Percentiles rank a stretch among this genome's conserved stretches.
phyloP scores from a whole-genome alignment of 1,284 basidiomycete species.

The Sphagnurus paluster region DNA sequence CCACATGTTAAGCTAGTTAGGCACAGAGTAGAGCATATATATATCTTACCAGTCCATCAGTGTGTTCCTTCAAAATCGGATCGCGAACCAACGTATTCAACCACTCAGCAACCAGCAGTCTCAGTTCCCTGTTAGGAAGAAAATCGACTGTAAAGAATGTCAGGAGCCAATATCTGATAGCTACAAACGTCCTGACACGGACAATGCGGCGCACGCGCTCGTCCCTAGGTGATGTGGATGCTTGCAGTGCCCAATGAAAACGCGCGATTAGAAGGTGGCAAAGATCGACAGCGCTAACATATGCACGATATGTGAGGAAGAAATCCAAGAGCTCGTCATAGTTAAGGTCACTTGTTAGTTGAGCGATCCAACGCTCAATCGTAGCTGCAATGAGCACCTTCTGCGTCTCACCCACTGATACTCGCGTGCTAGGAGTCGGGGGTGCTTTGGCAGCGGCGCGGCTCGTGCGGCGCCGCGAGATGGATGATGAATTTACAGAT shows the following conservation, averaged over 20 bases:
- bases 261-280: slow-evolving; percentile 78
- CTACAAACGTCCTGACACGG: slow-evolving; percentile 83
- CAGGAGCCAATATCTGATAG: slow-evolving; percentile 82
- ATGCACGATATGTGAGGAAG: slow-evolving; percentile 86
- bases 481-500: slow-evolving; percentile 33
- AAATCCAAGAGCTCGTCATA: slow-evolving; percentile 84
- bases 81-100: slow-evolving; percentile 74
- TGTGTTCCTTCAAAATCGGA: slow-evolving; percentile 61
- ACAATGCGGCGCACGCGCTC: slow-evolving; percentile 74
- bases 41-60: slow-evolving; percentile 66
- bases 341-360: slow-evolving; percentile 80
- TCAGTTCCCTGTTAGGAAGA: slow-evolving; percentile 74
- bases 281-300: slow-evolving; percentile 74
- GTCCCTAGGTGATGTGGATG: slow-evolving; percentile 50
- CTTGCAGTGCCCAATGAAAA: slow-evolving; percentile 83
- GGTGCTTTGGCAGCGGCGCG: slow-evolving; percentile 32
- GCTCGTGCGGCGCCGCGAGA: slow-evolving; percentile 35
- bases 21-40: slow-evolving; percentile 2
- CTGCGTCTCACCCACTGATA: slow-evolving; percentile 30
- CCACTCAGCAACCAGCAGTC: slow-evolving; percentile 73
- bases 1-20: slow-evolving; percentile 2
- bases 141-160: slow-evolving; percentile 89
- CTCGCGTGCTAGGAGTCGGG: slow-evolving; percentile 24
- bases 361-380: slow-evolving; percentile 88
- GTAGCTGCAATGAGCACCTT: slow-evolving; percentile 79